These are phyloP conservation scores for Termitomyces sp. DNA, from an alignment of 768 basidiomycete genomes.

Conservation along the genomic window DNA sequence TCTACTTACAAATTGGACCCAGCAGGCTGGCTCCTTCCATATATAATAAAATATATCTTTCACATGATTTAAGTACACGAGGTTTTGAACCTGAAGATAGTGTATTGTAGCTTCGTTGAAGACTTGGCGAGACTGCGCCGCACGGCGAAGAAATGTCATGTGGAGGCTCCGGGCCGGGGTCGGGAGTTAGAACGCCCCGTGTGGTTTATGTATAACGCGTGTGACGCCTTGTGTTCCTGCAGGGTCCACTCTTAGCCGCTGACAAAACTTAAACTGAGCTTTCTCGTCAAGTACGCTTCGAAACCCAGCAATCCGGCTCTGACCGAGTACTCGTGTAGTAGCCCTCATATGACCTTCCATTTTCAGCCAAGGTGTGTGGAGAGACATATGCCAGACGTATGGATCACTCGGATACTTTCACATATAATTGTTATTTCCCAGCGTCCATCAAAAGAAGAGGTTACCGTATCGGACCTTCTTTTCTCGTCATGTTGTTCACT, in stretches of 20 bases:
- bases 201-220: background rate
- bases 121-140: background rate
- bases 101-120: background rate
- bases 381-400: background rate
- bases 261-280: background rate
- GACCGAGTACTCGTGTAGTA: too few species aligned
- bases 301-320: background rate
- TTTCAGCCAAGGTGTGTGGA: background rate
- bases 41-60: background rate
- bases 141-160: background rate
- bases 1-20: background rate
- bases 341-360: background rate
- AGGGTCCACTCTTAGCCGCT: background rate
- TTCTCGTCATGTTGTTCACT: background rate
- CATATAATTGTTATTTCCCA: background rate
- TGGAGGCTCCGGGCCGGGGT: background rate
- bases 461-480: background rate
- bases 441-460: background rate
- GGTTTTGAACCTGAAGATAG: background rate
- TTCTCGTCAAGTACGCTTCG: background rate
- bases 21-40: too few species aligned
- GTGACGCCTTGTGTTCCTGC: background rate
- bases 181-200: too few species aligned
- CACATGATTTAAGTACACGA: background rate
- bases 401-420: background rate